Evolutionary conservation across 2,329 filamentous ascomycete species (phyloP).

Genomic region (Colletotrichum tropicicola): DNA sequence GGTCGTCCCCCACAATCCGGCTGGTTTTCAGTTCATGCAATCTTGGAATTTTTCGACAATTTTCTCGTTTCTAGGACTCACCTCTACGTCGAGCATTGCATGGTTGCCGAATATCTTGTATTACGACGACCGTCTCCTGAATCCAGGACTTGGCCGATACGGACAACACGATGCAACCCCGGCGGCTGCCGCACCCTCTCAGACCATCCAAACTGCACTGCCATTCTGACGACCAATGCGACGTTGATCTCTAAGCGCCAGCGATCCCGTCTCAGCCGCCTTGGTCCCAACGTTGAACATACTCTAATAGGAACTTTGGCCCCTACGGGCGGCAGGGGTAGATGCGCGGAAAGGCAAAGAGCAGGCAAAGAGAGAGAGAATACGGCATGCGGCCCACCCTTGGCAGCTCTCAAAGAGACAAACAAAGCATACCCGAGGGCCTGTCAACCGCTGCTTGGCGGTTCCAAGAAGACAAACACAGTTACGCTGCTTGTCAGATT

Average conservation of each 20-base stretch:
- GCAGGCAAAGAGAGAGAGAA: background rate
- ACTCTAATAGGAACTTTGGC: background rate
- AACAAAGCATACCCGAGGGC: background rate
- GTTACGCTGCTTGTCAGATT: conserved; percentile 3
- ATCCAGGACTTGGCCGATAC: too few species aligned
- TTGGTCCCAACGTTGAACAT: background rate
- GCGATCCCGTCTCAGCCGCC: background rate
- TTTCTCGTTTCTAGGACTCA: too few species aligned
- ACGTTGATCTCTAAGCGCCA: background rate
- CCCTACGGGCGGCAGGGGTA: background rate
- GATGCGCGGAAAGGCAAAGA: background rate
- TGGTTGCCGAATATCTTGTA: too few species aligned
- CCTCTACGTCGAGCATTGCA: too few species aligned
- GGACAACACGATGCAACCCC: background rate
- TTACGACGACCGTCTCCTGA: too few species aligned
- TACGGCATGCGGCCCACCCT: background rate
- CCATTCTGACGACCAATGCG: background rate
- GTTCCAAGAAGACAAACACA: conserved; percentile 2
- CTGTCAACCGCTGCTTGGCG: background rate
- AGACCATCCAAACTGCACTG: background rate
- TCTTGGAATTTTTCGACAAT: too few species aligned
- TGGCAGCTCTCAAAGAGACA: background rate
- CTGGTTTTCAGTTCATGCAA: too few species aligned
- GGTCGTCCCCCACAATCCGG: too few species aligned
- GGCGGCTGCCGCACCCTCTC: background rate